These are phyloP conservation scores for Moringa oleifera DNA, from an alignment of 345 rosid species.

Conservation along the genomic window DNA sequence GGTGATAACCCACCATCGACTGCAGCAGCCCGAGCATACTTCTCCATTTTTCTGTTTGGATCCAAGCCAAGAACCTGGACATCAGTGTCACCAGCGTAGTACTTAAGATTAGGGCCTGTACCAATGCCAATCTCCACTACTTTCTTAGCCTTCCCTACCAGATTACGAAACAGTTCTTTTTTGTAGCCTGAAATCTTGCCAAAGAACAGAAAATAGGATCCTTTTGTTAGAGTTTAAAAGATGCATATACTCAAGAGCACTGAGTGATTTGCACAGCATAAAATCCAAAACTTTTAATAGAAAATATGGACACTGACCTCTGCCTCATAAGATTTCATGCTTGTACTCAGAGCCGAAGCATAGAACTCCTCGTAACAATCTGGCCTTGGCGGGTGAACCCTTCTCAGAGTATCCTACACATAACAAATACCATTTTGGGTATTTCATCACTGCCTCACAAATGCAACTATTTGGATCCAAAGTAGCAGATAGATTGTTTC, in stretches of 20 bases:
- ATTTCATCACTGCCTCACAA: background rate
- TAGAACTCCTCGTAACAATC: constrained; percentile 77
- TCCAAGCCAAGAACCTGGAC: constrained; percentile 63
- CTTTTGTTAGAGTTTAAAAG: background rate
- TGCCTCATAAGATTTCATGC: constrained; percentile 55
- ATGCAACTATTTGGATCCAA: constrained; percentile 1
- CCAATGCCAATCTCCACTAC: constrained; percentile 87
- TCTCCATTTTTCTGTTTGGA: constrained; percentile 75
- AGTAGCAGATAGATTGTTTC: background rate
- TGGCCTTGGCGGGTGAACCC: constrained; percentile 61
- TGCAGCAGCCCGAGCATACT: constrained; percentile 57
- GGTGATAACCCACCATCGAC: constrained; percentile 52
- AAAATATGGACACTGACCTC: constrained; percentile 40
- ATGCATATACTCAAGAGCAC: background rate
- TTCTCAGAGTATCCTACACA: constrained; percentile 40
- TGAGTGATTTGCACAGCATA: background rate
- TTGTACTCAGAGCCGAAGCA: constrained; percentile 40
- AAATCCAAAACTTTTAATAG: background rate
- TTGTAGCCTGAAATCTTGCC: constrained; percentile 62
- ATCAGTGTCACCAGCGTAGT: constrained; percentile 41
- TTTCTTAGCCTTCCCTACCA: constrained; percentile 56
- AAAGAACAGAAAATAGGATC: constrained; percentile 2
- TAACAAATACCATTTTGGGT: background rate
- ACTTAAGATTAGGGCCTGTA: constrained; percentile 79
- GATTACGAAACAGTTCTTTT: constrained; percentile 42